A percentile compares a stretch with the other conserved stretches of the same genome.
Evolutionary conservation across 2,329 filamentous ascomycete species (phyloP).

Genomic region (Balansia obtecta): DNA sequence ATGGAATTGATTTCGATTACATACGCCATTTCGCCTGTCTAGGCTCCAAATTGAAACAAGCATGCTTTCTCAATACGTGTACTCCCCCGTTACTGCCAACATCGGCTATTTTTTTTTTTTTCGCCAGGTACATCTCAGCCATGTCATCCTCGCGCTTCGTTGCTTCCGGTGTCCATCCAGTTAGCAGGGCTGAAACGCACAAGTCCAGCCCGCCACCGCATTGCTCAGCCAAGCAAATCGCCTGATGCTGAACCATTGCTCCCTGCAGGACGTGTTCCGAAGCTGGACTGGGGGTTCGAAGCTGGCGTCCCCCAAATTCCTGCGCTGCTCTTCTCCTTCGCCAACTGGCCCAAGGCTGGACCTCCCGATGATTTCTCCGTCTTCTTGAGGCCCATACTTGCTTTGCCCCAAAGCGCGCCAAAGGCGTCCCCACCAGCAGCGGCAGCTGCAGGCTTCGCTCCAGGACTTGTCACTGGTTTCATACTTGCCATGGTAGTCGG

Average conservation of each 20-base stretch:
- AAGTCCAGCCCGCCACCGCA: background rate
- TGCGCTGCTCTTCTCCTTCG: constrained; percentile 94
- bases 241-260: constrained; percentile 29
- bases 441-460: constrained; percentile 41
- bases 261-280: constrained; percentile 13
- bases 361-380: constrained; percentile 45
- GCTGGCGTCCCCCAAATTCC: constrained; percentile 81
- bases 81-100: background rate
- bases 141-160: no score
- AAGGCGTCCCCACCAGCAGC: constrained; percentile 69
- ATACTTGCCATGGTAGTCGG: constrained; percentile 29
- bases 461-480: constrained; percentile 34
- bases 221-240: constrained; percentile 33
- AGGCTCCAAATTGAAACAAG: constrained; percentile 22
- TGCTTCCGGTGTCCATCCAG: background rate
- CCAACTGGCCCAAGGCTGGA: constrained; percentile 81
- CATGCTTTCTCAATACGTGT: constrained; percentile 9
- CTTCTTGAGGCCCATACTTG: constrained; percentile 67
- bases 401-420: constrained; percentile 71
- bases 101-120: background rate
- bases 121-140: background rate
- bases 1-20: constrained; percentile 20
- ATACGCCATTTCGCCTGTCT: constrained; percentile 31
- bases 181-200: background rate
- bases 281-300: constrained; percentile 20